Conservation (phyloP, 2,329 filamentous ascomycete species). For the Aspergillus fumigatiaffinis region DNA sequence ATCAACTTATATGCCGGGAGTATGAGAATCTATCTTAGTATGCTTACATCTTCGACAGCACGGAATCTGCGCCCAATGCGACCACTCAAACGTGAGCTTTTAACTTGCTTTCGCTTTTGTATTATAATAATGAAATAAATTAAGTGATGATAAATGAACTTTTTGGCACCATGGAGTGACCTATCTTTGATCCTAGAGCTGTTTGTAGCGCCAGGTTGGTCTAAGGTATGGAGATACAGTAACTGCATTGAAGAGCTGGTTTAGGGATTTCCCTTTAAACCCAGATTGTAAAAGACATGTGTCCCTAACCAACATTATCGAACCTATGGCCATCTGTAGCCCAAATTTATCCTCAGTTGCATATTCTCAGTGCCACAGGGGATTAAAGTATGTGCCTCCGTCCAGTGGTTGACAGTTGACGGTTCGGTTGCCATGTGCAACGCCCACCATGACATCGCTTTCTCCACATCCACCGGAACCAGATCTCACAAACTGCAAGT, state of each 20-base stretch:
- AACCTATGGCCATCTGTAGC: background rate
- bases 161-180: background rate
- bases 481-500: conserved; percentile 1
- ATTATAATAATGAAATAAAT: background rate
- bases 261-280: background rate
- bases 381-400: background rate
- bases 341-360: background rate
- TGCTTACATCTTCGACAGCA: background rate
- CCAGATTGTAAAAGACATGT: background rate
- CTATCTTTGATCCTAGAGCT: background rate
- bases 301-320: too few relatives aligned
- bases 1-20: too few relatives aligned
- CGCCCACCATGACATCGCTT: conserved; percentile 15
- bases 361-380: background rate
- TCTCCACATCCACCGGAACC: conserved; percentile 8
- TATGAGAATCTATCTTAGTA: too few relatives aligned
- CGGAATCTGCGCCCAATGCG: background rate
- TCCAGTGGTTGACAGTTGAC: background rate
- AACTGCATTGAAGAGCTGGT: background rate
- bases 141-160: background rate
- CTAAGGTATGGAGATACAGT: background rate
- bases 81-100: background rate
- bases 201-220: background rate
- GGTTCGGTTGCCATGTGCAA: conserved; percentile 15
- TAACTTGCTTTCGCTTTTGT: background rate